Base-by-base conservation (phyloP, 495 filamentous ascomycete genomes). In the Talaromyces trachyspermus region DNA sequence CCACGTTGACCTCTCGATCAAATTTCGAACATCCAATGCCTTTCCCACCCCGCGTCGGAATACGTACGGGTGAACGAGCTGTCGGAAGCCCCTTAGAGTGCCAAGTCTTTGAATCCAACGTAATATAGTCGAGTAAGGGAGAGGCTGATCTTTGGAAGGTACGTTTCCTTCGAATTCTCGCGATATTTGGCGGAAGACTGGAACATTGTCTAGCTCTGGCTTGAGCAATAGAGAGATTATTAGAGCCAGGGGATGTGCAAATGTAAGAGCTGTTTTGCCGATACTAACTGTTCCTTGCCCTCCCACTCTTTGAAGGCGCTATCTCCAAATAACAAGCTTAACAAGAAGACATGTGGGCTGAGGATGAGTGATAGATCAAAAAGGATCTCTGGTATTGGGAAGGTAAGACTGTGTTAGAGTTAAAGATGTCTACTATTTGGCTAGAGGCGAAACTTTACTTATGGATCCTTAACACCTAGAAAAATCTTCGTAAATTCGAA, bases 401-500 rank as follows among this genome's bases (percentile, higher is more conserved):
- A 69, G 38, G 50, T 65, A 48, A 65, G 62, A 41, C 60, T 67
- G 35, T 37, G 38, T 41, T 26, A 50, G 27, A 51, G 11, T 27
- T 27, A 27, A 27, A 27, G 11, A 27, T 27, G 11, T 27, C 26
- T 27, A 27, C 26, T 27, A 27, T 27, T 27, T 27, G 50, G 20
- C 48, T 29, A 48, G 38, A 42, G 4, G 9, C 19, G 37, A 36
- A 46, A 44, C 36, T 56, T 23, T 44, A 49, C 55, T 62, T 62
- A 64, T 54, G 43, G 26, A 43, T 63, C 62, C 49, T 64, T 66
- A 7, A 51, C 41, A 22, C 57, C 54, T n/a, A 66, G 52, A 40
- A 43, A 68, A 36, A 54, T 47, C 44, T 68, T 68, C 11, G 53
- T 66, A 45, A 61, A 68, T 41, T 66, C 50, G 46, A 59, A 66